These are phyloP conservation scores for Yamadazyma trypodendri DNA, from an alignment of 1,139 yeast species.

Conservation along the genomic window DNA sequence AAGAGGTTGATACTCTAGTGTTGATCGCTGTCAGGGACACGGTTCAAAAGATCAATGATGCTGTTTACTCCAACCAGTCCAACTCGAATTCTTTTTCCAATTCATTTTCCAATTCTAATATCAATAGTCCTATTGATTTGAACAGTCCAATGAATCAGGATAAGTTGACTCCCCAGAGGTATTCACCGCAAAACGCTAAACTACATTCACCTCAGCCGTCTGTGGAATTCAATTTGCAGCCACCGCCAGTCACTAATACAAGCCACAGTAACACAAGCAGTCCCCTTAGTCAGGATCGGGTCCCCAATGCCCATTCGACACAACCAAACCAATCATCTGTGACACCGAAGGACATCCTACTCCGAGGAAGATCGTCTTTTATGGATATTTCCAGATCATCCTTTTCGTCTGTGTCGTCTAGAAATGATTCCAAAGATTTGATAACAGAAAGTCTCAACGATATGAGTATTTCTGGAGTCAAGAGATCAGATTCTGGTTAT, in stretches of 20 bases:
- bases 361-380: constrained; percentile 26
- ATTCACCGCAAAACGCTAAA: constrained; percentile 1
- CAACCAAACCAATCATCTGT: constrained; percentile 18
- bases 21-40: constrained; percentile 66
- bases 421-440: constrained; percentile 24
- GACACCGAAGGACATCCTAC: constrained; percentile 42
- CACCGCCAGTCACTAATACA: constrained; percentile 11
- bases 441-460: constrained; percentile 30
- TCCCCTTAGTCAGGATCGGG: not conserved
- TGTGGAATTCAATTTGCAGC: constrained; percentile 10
- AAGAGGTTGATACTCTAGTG: constrained; percentile 77
- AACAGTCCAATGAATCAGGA: constrained; percentile 10
- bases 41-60: constrained; percentile 50
- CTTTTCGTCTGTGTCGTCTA: constrained; percentile 16
- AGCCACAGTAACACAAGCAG: not conserved
- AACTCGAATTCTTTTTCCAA: constrained; percentile 7
- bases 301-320: not conserved
- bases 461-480: constrained; percentile 5
- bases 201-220: constrained; percentile 32
- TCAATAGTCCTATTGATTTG: constrained; percentile 13
- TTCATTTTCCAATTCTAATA: constrained; percentile 10
- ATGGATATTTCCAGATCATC: constrained; percentile 19
- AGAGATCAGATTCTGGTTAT: constrained; percentile 27
- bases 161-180: constrained; percentile 3
- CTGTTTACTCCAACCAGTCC: constrained; percentile 18